Conservation (phyloP, 257 asterid species). For the Lantana camara region DNA sequence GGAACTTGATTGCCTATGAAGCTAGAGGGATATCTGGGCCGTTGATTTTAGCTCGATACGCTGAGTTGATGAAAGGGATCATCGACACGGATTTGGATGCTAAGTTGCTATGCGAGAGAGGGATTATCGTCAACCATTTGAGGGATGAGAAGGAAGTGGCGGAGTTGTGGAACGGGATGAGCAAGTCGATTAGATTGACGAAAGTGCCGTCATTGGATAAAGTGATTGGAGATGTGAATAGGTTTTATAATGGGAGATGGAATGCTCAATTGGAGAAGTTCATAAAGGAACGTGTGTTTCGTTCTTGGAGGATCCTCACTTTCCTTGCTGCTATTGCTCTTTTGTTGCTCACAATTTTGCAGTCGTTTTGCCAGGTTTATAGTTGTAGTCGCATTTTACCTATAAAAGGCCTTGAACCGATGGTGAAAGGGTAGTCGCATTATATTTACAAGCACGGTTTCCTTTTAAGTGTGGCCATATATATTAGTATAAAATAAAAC, state of each 20-base stretch:
- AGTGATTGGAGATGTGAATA: conserved; percentile 65
- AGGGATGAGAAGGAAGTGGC: conserved; percentile 71
- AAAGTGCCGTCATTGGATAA: conserved; percentile 62
- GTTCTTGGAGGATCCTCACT: conserved; percentile 61
- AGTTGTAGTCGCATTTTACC: conserved; percentile 37
- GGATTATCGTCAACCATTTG: conserved; percentile 62
- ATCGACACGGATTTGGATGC: conserved; percentile 62
- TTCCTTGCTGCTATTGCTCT: conserved; percentile 48
- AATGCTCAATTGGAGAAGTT: conserved; percentile 50
- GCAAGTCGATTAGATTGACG: conserved; percentile 58
- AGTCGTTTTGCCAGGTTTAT: conserved; percentile 63
- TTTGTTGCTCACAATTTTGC: conserved; percentile 48
- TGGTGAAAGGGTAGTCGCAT: no score
- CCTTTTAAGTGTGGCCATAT: no score
- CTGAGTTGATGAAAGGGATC: conserved; percentile 71
- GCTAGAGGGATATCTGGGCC: conserved; percentile 54
- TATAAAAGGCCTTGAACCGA: conserved; percentile 30
- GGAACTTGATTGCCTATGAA: conserved; percentile 48
- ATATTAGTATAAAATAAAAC: no score
- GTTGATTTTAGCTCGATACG: conserved; percentile 51
- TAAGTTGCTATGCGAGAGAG: conserved; percentile 46
- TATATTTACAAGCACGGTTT: no score
- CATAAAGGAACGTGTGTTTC: conserved; percentile 53
- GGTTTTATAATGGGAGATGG: conserved; percentile 56
- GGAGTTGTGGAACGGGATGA: conserved; percentile 78